These are phyloP conservation scores for Thymus mandschuricus DNA, from an alignment of 257 asterid genomes.

Conservation along the genomic window DNA sequence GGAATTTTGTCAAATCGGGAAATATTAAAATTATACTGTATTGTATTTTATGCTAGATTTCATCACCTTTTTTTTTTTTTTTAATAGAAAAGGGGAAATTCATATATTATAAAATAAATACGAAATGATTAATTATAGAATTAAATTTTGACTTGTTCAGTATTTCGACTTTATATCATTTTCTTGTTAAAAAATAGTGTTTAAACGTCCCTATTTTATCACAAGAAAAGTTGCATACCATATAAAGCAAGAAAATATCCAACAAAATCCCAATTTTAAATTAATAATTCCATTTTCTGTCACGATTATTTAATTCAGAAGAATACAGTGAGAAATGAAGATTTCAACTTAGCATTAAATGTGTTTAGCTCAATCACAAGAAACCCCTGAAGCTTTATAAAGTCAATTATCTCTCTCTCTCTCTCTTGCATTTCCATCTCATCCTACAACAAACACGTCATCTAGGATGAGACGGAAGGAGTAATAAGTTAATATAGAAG, in stretches of 20 bases:
- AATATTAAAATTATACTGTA: background rate
- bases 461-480: too few relatives aligned
- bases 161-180: too few relatives aligned
- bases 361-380: background rate
- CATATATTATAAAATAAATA: too few relatives aligned
- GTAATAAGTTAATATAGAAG: too few relatives aligned
- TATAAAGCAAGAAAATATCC: background rate
- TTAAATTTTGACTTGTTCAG: background rate
- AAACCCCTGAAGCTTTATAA: background rate
- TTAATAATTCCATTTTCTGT: background rate
- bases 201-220: background rate
- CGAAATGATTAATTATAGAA: too few relatives aligned
- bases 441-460: too few relatives aligned
- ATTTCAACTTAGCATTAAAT: background rate
- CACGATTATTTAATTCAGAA: background rate
- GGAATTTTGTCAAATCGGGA: slow-evolving; percentile 3
- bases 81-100: too few relatives aligned
- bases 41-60: too few relatives aligned
- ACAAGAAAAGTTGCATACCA: background rate
- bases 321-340: too few relatives aligned
- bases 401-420: background rate
- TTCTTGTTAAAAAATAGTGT: too few relatives aligned
- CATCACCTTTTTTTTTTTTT: too few relatives aligned
- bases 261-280: background rate
- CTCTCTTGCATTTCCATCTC: background rate